phyloP scores from a whole-genome alignment of 768 basidiomycete genomes.

The Russula brevipes region DNA sequence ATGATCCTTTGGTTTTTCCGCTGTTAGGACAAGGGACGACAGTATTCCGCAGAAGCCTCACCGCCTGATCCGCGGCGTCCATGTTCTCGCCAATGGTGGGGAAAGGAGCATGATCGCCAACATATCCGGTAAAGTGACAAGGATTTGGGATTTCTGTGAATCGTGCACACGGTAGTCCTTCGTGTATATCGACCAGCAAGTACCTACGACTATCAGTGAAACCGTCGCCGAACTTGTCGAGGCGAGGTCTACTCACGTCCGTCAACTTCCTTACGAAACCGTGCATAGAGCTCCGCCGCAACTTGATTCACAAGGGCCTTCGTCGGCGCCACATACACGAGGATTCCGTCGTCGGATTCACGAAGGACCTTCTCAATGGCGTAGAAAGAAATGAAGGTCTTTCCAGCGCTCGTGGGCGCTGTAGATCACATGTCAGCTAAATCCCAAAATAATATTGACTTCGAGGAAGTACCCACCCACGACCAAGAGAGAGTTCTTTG shows the following conservation, averaged over 20 bases:
- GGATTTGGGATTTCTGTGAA: slow-evolving; percentile 62
- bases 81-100: slow-evolving; percentile 52
- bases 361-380: slow-evolving; percentile 68
- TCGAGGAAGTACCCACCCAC: slow-evolving; percentile 43
- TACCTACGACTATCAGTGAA: slow-evolving; percentile 36
- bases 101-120: slow-evolving; percentile 65
- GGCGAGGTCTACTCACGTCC: slow-evolving; percentile 35
- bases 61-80: slow-evolving; percentile 63
- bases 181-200: slow-evolving; percentile 62
- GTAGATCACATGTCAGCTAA: neutral
- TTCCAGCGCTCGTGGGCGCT: slow-evolving; percentile 71
- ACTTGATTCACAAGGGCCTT: slow-evolving; percentile 70
- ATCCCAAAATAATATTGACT: neutral
- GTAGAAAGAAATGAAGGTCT: slow-evolving; percentile 74
- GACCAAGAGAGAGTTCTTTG: slow-evolving; percentile 53
- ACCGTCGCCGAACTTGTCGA: neutral
- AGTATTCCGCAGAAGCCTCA: slow-evolving; percentile 25
- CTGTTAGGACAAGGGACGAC: neutral
- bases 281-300: slow-evolving; percentile 67
- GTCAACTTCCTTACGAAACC: slow-evolving; percentile 53
- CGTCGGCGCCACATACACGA: slow-evolving; percentile 72
- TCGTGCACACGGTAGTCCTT: slow-evolving; percentile 60
- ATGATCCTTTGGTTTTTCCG: slow-evolving; percentile 45
- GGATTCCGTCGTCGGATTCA: slow-evolving; percentile 57
- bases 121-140: slow-evolving; percentile 71